phyloP scores from a whole-genome alignment of 345 rosid genomes.

The Eutrema heterophyllum region DNA sequence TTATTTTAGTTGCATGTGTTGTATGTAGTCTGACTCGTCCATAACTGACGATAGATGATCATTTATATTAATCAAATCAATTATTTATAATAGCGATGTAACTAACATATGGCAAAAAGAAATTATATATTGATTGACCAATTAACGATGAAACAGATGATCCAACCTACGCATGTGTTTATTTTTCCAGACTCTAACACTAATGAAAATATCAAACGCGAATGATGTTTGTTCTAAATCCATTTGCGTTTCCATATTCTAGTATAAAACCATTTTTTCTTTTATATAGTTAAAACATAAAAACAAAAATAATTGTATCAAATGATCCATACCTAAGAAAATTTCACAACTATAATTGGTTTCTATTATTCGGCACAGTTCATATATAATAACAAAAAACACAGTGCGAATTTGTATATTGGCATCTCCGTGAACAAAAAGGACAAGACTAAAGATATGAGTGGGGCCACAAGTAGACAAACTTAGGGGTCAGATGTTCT shows the following conservation, averaged over 20 bases:
- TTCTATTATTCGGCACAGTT: not conserved
- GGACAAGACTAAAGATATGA: not conserved
- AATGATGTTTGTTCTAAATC: not conserved
- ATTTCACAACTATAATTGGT: not conserved
- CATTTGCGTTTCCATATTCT: not conserved
- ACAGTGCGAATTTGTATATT: not conserved
- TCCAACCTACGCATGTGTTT: no score
- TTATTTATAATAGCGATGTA: no score
- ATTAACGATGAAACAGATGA: no score
- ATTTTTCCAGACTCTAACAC: no score
- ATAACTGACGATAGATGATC: no score
- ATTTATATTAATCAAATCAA: no score
- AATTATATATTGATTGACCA: no score
- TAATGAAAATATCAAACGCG: no score
- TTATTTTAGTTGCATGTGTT: no score
- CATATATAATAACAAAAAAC: not conserved
- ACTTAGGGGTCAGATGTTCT: not conserved
- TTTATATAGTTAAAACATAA: not conserved
- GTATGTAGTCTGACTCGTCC: no score
- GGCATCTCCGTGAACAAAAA: constrained; percentile 15
- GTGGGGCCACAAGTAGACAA: constrained; percentile 19
- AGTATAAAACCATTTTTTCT: not conserved
- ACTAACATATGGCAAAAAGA: no score
- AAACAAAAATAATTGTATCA: not conserved
- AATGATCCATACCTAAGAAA: not conserved